A percentile compares a stretch with the other conserved stretches of the same genome.
Conservation (phyloP, 495 filamentous ascomycete genomes). For the Neurospora sp. region DNA sequence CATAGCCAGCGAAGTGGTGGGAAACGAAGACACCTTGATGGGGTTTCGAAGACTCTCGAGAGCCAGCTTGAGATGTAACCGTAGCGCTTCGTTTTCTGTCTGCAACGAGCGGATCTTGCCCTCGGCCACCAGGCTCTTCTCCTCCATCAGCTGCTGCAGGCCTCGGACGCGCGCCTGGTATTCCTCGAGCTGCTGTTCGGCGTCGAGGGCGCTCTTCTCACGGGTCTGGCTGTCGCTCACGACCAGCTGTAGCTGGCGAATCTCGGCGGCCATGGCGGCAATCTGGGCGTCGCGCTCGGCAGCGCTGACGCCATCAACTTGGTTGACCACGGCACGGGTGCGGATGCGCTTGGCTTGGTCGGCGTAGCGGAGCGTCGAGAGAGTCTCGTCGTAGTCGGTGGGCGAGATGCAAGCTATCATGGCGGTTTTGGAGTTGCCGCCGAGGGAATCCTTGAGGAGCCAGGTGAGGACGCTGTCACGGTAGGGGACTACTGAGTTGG, state of each 20-base stretch:
- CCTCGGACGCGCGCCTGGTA: constrained; percentile 79
- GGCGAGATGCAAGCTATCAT: constrained; percentile 98
- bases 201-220: constrained; percentile 35
- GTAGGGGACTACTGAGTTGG: constrained; percentile 72
- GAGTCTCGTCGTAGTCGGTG: constrained; percentile 92
- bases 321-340: constrained; percentile 91
- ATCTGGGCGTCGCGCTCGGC: constrained; percentile 93
- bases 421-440: constrained; percentile 93
- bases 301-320: constrained; percentile 66
- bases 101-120: constrained; percentile 80
- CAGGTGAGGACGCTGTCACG: constrained; percentile 96
- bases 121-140: constrained; percentile 75
- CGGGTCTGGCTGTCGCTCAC: constrained; percentile 46
- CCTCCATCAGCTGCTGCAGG: constrained; percentile 92
- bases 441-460: constrained; percentile 89
- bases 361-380: constrained; percentile 91
- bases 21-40: constrained; percentile 32
- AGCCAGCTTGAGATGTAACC: constrained; percentile 75
- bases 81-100: constrained; percentile 80
- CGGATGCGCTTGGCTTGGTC: constrained; percentile 97
- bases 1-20: neutral
- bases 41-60: constrained; percentile 83
- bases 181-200: constrained; percentile 73
- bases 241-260: constrained; percentile 68
- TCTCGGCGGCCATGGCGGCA: constrained; percentile 85